Percentiles rank a stretch among this genome's conserved stretches.
These are phyloP conservation scores for Huntiella savannae DNA, from an alignment of 2,329 filamentous ascomycete species.

Conservation along the genomic window DNA sequence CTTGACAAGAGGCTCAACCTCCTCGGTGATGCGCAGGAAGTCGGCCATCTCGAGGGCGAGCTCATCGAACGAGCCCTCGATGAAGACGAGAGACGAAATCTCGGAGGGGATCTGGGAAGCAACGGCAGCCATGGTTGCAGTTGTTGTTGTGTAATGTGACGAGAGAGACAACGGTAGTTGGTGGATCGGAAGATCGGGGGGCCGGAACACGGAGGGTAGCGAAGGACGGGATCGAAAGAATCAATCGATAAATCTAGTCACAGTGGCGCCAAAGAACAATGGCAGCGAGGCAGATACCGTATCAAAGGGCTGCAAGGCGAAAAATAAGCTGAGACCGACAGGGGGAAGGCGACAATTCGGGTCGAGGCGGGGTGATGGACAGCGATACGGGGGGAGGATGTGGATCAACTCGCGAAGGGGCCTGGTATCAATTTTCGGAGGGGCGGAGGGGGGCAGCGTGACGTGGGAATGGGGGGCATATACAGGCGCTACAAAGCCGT, in stretches of 20 bases:
- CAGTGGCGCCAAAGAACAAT: too few relatives aligned
- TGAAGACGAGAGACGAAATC: conserved; percentile 38
- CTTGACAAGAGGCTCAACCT: conserved; percentile 54
- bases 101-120: conserved; percentile 19
- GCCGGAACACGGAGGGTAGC: not conserved
- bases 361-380: not conserved
- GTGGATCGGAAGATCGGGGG: not conserved
- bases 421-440: too few relatives aligned
- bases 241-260: too few relatives aligned
- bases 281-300: not conserved
- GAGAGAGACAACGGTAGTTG: not conserved
- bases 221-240: not conserved
- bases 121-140: conserved; percentile 17
- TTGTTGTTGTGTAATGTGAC: not conserved
- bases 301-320: not conserved
- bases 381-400: conserved; percentile 4
- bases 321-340: not conserved
- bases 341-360: not conserved
- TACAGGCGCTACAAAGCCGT: not conserved
- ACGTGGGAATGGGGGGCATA: not conserved
- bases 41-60: conserved; percentile 86
- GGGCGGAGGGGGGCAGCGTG: not conserved
- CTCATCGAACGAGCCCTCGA: conserved; percentile 89
- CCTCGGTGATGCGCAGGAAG: conserved; percentile 71
- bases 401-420: conserved; percentile 5